Base-by-base conservation (phyloP, 306 rosid species). In the Ochetophila trinervis region DNA sequence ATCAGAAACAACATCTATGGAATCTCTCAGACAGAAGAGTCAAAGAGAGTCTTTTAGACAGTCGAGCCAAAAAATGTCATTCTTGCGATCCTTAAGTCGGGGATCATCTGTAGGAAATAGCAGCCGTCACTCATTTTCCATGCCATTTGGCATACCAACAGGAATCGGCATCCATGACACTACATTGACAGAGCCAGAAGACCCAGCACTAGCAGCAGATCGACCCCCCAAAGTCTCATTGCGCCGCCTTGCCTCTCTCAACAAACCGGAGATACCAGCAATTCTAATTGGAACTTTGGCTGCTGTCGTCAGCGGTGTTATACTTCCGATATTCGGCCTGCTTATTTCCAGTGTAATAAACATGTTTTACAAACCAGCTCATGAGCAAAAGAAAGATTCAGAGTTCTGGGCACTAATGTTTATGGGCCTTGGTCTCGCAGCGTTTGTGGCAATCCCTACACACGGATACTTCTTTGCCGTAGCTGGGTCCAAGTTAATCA, bases 191-290 rank as follows among this genome's bases (percentile, higher is more conserved):
- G 79, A 70, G 9, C 34, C 71, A 50, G 73, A 72, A 45, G 18
- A 0, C 15, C 22, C 63, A 17, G 30, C 30, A 14, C 20, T 11
- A 60, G 59, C 67, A 45, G 57, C 63, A 51, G 67, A 86, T 71
- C 4, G 75, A 67, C 53, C 32, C 63, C 85, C 76, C 37, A 53
- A 74, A 18, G 84, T 88, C 65, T 76, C 94, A 4, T 76, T 91
- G 13, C 45, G 77, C 56, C 97, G 96, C 82, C 86, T 91, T 45
- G 94, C 86, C 57, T 65, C 84, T 76, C 89, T 88, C 23, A 91
- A 91, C 87, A 91, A 88, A 80, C 97, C 96, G 22, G 97, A 91
- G 88, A 86, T 91, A 54, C 97, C 88, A 8, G 81, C 78, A 34
- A 76, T 91, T 36, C 20, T 91, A 4, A 8, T 86, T 50, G 96